Evolutionary conservation across 2,329 filamentous ascomycete genomes (phyloP).

Genomic region (Elsinoe batatas): DNA sequence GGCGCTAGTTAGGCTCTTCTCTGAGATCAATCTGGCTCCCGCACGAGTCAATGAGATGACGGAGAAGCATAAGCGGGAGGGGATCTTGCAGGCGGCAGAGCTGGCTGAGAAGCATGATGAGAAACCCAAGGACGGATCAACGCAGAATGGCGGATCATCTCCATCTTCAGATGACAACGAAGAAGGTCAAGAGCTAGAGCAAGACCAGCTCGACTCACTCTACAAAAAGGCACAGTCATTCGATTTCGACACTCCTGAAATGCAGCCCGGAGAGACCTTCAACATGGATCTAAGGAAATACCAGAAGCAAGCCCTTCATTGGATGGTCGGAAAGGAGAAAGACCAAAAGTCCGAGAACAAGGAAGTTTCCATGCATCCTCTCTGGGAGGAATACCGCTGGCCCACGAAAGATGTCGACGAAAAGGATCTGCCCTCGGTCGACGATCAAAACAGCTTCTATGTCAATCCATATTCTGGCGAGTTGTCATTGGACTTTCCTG

Average conservation of each 20-base stretch:
- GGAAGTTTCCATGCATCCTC: conserved; percentile 80
- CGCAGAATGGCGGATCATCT: conserved; percentile 38
- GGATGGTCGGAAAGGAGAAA: conserved; percentile 93
- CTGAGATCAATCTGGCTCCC: conserved; percentile 77
- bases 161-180: conserved; percentile 57
- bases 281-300: conserved; percentile 77
- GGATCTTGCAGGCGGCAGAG: conserved; percentile 77
- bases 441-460: conserved; percentile 68
- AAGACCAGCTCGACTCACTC: conserved; percentile 85
- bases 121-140: conserved; percentile 47
- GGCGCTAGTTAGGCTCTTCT: conserved; percentile 75
- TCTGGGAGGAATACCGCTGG: conserved; percentile 96
- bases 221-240: conserved; percentile 97
- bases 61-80: conserved; percentile 70
- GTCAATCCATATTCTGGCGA: conserved; percentile 97
- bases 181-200: conserved; percentile 83
- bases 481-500: conserved; percentile 79
- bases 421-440: conserved; percentile 56
- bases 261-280: conserved; percentile 74
- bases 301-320: conserved; percentile 88
- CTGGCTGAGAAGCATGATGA: conserved; percentile 61
- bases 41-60: conserved; percentile 63
- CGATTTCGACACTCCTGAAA: conserved; percentile 82
- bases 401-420: conserved; percentile 81
- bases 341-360: conserved; percentile 57